Percentiles rank a stretch among this genome's conserved stretches.
Evolutionary conservation across 768 basidiomycete genomes (phyloP).

Genomic region (Tulasnella sp.): DNA sequence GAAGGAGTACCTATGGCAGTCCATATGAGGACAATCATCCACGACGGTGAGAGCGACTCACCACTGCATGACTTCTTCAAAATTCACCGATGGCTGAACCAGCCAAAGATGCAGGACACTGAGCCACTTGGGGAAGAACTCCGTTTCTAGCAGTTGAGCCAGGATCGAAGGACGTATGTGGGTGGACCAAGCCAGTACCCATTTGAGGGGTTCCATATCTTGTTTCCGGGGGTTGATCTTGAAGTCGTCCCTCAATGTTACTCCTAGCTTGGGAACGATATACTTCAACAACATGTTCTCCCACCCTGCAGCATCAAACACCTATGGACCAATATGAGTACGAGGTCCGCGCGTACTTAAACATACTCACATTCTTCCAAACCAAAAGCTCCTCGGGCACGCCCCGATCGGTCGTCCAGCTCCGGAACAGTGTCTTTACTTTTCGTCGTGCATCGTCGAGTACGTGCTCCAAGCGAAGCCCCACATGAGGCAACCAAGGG

Average conservation of each 20-base stretch:
- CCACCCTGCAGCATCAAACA: conserved; percentile 77
- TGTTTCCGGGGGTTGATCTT: conserved; percentile 83
- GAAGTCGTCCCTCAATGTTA: conserved; percentile 71
- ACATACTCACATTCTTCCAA: conserved; percentile 66
- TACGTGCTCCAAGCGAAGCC: conserved; percentile 69
- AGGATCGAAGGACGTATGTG: conserved; percentile 67
- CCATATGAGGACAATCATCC: background rate
- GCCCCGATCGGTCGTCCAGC: conserved; percentile 60
- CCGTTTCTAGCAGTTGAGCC: conserved; percentile 71
- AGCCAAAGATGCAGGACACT: conserved; percentile 88
- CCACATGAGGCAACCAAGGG: conserved; percentile 90
- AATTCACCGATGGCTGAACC: conserved; percentile 72
- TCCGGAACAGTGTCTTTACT: conserved; percentile 62
- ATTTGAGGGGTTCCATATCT: conserved; percentile 67
- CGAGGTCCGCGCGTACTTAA: background rate
- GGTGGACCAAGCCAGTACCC: conserved; percentile 63
- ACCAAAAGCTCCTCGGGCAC: conserved; percentile 59
- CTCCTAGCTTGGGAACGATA: conserved; percentile 81
- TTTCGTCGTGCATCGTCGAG: conserved; percentile 79
- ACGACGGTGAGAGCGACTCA: conserved; percentile 33
- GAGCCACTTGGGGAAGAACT: conserved; percentile 97
- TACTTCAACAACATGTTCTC: conserved; percentile 82
- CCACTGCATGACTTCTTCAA: conserved; percentile 91
- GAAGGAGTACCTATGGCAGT: conserved; percentile 34
- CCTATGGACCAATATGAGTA: conserved; percentile 29